A percentile compares a stretch with the other conserved stretches of the same genome.
phyloP scores from a whole-genome alignment of 257 asterid species.

The Nicotiana attenuata region DNA sequence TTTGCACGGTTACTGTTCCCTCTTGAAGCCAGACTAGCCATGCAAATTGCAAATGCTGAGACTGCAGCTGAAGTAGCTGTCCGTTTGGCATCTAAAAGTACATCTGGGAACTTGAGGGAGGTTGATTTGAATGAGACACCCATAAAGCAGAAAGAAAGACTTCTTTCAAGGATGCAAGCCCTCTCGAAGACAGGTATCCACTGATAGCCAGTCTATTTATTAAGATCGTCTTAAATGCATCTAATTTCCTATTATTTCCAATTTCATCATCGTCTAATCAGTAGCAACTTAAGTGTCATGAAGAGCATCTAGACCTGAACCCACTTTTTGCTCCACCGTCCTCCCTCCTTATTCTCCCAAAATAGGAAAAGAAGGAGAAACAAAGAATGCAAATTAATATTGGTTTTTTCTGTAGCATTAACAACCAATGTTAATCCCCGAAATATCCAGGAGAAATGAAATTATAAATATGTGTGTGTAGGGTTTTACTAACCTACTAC shows the following conservation, averaged over 20 bases:
- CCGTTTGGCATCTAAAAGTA: slow-evolving; percentile 43
- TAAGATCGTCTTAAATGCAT: not conserved
- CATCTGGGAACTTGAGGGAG: slow-evolving; percentile 61
- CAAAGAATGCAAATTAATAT: not conserved
- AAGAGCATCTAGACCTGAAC: slow-evolving; percentile 3
- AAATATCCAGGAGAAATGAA: not conserved
- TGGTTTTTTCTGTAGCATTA: not conserved
- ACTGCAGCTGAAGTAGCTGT: slow-evolving; percentile 42
- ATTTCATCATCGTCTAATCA: not conserved
- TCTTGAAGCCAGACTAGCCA: slow-evolving; percentile 69
- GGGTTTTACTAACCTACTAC: not conserved
- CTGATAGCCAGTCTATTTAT: not conserved
- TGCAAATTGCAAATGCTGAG: slow-evolving; percentile 78
- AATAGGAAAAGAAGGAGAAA: not conserved
- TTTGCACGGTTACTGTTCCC: slow-evolving; percentile 70
- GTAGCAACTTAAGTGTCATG: not conserved
- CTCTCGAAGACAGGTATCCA: slow-evolving; percentile 62
- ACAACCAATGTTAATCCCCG: not conserved
- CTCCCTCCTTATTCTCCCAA: not conserved
- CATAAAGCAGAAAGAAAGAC: slow-evolving; percentile 37
- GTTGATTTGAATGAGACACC: slow-evolving; percentile 79
- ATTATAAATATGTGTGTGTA: not conserved
- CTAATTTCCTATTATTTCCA: not conserved
- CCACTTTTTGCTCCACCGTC: not conserved
- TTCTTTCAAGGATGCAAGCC: slow-evolving; percentile 46